A percentile compares a stretch with the other conserved stretches of the same genome.
These are phyloP conservation scores for Spizellomyces punctatus DNA, from an alignment of 192 early-diverging fungal genomes.

Conservation along the genomic window DNA sequence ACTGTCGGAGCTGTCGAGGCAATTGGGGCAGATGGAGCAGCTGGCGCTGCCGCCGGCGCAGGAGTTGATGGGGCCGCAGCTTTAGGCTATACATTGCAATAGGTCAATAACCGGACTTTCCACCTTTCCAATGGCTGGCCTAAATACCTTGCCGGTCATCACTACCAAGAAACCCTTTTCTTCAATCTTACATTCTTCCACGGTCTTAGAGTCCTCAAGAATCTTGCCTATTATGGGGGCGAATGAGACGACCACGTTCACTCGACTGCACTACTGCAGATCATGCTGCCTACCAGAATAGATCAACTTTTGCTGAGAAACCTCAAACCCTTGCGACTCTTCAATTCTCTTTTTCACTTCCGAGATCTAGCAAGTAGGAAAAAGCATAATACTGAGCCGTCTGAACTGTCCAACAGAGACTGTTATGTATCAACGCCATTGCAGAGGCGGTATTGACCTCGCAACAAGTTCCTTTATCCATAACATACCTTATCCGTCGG, in stretches of 20 bases:
- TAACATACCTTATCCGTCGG: constrained; percentile 49
- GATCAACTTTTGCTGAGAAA: constrained; percentile 83
- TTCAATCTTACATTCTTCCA: constrained; percentile 73
- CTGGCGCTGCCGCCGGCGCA: constrained; percentile 44
- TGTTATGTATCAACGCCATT: too few species aligned
- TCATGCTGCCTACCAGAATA: constrained; percentile 64
- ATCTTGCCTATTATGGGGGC: constrained; percentile 72
- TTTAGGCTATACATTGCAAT: constrained; percentile 9
- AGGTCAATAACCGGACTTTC: too few species aligned
- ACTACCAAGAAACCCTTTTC: constrained; percentile 96
- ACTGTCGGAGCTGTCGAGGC: constrained; percentile 38
- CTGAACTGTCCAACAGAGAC: too few species aligned
- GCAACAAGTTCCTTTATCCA: background rate
- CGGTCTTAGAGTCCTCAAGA: constrained; percentile 72
- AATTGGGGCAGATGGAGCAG: constrained; percentile 36
- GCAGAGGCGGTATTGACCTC: too few species aligned
- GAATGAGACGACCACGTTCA: background rate
- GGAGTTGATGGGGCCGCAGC: constrained; percentile 43
- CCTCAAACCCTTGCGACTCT: constrained; percentile 68
- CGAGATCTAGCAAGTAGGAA: constrained; percentile 56
- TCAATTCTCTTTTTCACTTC: constrained; percentile 80
- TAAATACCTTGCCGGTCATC: constrained; percentile 85
- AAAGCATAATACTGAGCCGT: background rate
- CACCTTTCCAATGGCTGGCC: background rate
- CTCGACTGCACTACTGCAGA: background rate